Evolutionary conservation across 2,329 filamentous ascomycete species (phyloP), one percentile per base, ranked within the genome.

Genomic region (Cylindrodendrum hubeiense): DNA sequence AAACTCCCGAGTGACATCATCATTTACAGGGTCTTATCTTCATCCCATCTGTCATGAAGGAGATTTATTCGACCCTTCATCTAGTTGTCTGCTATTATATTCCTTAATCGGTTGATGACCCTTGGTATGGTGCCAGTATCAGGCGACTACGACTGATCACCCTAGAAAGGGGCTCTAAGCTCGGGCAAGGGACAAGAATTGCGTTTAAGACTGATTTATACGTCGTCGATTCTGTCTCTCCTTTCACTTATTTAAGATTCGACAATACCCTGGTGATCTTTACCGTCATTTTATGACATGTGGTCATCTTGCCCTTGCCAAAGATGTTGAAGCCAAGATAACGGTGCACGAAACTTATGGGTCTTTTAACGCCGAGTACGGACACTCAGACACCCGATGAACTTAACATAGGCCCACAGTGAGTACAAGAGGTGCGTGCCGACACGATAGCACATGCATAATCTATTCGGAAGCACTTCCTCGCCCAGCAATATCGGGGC

Each of bases 101-200:
- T 4, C 10, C 17, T 37, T 33, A 50, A 56, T 57, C 52, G 60
- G 39, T 62, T 62, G 52, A 62, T 51, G 22, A 43, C 41, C 59
- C 37, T 56, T 51, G 39, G 34, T 46, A 46, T 62, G 60, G 60
- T 62, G 46, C 12, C 60, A 62, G 57, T 30, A 21, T 56, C 60
- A 62, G 12, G 46, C 60, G 60, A 62, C 34, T 30, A 2, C 17
- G 28, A 55, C 28, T 30, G 33, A 21, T 24, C 33, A 46, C 28
- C 46, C 34, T 33, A 7, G 28, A 56, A 56, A 37, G 43, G 51
- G 22, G 43, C 24, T 7, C 7, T 49, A 15, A 15, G 4, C 19
- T 49, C n/a, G n/a, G n/a, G 21, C 15, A 39, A n/a, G 15, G 37
- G n/a, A 17, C 37, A 39, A 39, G n/a, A 39, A 39, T 39, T n/a